phyloP scores from a whole-genome alignment of 768 basidiomycete genomes.

The Russula sp. region DNA sequence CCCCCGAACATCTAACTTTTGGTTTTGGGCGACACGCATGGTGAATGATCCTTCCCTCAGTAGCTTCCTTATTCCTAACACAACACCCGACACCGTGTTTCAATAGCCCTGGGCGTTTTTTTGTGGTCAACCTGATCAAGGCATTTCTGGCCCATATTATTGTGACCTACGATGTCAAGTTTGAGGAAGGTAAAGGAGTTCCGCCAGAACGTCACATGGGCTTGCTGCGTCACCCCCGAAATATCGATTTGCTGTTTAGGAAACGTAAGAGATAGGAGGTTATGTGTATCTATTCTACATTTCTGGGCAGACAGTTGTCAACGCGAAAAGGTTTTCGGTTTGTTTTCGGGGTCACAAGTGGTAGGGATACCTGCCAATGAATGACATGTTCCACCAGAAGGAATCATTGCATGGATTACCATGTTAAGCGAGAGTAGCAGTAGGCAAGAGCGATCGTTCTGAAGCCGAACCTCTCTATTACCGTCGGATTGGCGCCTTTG shows the following conservation, averaged over 20 bases:
- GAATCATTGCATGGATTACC: no score
- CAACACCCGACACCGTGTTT: slow-evolving; percentile 21
- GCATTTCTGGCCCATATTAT: slow-evolving; percentile 24
- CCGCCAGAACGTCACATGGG: slow-evolving; percentile 1
- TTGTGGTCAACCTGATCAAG: slow-evolving; percentile 24
- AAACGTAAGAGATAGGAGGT: slow-evolving; percentile 14
- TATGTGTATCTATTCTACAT: no score
- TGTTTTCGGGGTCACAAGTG: no score
- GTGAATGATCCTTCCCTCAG: slow-evolving; percentile 10
- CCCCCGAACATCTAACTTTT: slow-evolving; percentile 29
- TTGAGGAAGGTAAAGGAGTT: slow-evolving; percentile 15
- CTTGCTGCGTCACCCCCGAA: neutral
- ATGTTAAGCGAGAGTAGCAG: no score
- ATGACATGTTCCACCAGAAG: no score
- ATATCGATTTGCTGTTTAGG: slow-evolving; percentile 21
- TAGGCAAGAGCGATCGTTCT: no score
- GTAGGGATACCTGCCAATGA: no score
- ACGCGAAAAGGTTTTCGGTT: no score
- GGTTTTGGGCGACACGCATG: slow-evolving; percentile 24
- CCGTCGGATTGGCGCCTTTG: no score
- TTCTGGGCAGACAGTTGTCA: no score
- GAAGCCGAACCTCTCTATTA: no score
- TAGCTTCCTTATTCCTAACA: slow-evolving; percentile 18
- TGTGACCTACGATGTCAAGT: slow-evolving; percentile 23
- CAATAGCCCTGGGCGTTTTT: slow-evolving; percentile 25